These are phyloP conservation scores for Dactylellina sp. DNA, from an alignment of 2,329 filamentous ascomycete species.

Conservation along the genomic window DNA sequence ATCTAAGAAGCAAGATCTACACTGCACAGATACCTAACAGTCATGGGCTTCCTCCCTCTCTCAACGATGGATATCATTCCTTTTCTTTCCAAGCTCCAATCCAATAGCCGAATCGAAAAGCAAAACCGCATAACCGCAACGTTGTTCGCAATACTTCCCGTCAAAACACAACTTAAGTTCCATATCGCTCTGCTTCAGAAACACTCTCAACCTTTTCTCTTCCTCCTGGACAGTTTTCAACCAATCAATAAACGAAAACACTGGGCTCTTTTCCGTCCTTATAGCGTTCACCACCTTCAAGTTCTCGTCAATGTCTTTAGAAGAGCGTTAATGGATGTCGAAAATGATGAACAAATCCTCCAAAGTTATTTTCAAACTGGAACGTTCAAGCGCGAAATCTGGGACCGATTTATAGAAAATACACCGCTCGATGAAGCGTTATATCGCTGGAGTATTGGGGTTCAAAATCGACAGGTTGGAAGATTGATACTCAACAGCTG, in stretches of 20 bases:
- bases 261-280: conserved; percentile 34
- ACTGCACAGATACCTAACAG: too few species aligned
- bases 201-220: conserved; percentile 44
- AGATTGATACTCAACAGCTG: conserved; percentile 34
- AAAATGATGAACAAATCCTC: conserved; percentile 14
- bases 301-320: conserved; percentile 28
- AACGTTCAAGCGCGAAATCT: not conserved
- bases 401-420: not conserved
- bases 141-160: conserved; percentile 12
- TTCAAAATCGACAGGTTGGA: conserved; percentile 21
- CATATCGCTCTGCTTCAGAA: conserved; percentile 23
- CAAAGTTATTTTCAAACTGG: conserved; percentile 3
- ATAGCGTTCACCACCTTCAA: conserved; percentile 21
- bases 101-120: not conserved
- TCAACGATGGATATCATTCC: too few species aligned
- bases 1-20: too few species aligned
- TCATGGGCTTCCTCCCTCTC: not conserved
- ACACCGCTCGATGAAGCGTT: conserved; percentile 17
- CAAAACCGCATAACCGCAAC: not conserved
- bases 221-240: conserved; percentile 29
- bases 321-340: conserved; percentile 1
- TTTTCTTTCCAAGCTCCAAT: too few species aligned
- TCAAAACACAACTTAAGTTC: conserved; percentile 36
- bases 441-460: conserved; percentile 19
- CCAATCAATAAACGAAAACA: conserved; percentile 6